Conservation (phyloP, 768 basidiomycete genomes). For the Leccinum ochraceum region DNA sequence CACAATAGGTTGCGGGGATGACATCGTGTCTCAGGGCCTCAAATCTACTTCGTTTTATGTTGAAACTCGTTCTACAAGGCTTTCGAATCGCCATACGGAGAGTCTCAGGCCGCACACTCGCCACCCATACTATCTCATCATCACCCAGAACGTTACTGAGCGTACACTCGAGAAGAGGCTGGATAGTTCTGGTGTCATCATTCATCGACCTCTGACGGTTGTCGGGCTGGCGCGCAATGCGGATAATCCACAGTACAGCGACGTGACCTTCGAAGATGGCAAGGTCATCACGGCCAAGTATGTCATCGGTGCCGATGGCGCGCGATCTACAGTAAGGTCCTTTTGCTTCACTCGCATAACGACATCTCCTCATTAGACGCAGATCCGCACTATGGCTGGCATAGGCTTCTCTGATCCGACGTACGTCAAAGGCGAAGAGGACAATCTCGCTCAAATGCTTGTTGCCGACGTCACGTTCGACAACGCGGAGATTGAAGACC, state of each 20-base stretch:
- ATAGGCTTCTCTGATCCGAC: slow-evolving; percentile 48
- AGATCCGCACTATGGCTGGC: slow-evolving; percentile 45
- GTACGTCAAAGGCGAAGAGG: slow-evolving; percentile 22
- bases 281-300: too few relatives aligned
- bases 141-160: too few relatives aligned
- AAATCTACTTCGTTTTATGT: slow-evolving; percentile 32
- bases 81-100: slow-evolving; percentile 20
- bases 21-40: slow-evolving; percentile 39
- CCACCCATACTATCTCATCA: too few relatives aligned
- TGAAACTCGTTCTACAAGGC: slow-evolving; percentile 30
- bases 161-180: too few relatives aligned
- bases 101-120: too few relatives aligned
- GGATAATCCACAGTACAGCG: too few relatives aligned
- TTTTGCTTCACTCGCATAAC: background rate
- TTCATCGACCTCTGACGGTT: slow-evolving; percentile 42
- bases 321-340: background rate
- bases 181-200: slow-evolving; percentile 27
- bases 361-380: background rate
- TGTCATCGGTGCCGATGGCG: too few relatives aligned
- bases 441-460: slow-evolving; percentile 39
- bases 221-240: too few relatives aligned
- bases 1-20: slow-evolving; percentile 41
- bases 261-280: too few relatives aligned
- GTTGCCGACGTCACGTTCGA: slow-evolving; percentile 48
- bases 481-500: background rate